Conservation (phyloP, 257 asterid species). For the Nicotiana sylvestris region DNA sequence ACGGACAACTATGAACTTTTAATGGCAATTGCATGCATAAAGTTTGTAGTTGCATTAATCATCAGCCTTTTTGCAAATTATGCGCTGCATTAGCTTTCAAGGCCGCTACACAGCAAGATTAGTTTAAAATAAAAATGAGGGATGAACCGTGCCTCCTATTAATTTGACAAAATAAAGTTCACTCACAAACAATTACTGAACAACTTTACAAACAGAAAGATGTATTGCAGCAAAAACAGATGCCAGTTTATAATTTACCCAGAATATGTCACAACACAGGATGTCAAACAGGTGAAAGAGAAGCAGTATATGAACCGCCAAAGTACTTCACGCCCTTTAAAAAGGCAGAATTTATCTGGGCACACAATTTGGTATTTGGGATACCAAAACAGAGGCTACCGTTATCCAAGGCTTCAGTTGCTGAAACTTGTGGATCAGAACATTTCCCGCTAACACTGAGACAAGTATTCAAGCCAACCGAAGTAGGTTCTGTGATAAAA, state of each 20-base stretch:
- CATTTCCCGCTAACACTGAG: constrained; percentile 29
- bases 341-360: constrained; percentile 45
- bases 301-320: constrained; percentile 52
- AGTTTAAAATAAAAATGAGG: background rate
- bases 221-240: constrained; percentile 1
- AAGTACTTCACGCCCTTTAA: constrained; percentile 61
- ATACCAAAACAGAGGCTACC: constrained; percentile 38
- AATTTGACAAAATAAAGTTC: background rate
- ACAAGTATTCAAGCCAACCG: constrained; percentile 72
- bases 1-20: background rate
- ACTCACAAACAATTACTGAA: background rate
- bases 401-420: constrained; percentile 26
- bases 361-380: constrained; percentile 43
- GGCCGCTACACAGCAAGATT: background rate
- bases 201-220: background rate
- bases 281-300: constrained; percentile 40
- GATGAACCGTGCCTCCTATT: background rate
- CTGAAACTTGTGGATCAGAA: constrained; percentile 27
- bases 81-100: background rate
- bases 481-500: constrained; percentile 53
- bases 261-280: background rate
- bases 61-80: background rate
- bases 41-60: background rate
- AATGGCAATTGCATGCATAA: background rate
- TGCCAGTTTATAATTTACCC: constrained; percentile 8